These are phyloP conservation scores for Pyropia haitanensis DNA, from an alignment of 23 red algal species.

Conservation along the genomic window DNA sequence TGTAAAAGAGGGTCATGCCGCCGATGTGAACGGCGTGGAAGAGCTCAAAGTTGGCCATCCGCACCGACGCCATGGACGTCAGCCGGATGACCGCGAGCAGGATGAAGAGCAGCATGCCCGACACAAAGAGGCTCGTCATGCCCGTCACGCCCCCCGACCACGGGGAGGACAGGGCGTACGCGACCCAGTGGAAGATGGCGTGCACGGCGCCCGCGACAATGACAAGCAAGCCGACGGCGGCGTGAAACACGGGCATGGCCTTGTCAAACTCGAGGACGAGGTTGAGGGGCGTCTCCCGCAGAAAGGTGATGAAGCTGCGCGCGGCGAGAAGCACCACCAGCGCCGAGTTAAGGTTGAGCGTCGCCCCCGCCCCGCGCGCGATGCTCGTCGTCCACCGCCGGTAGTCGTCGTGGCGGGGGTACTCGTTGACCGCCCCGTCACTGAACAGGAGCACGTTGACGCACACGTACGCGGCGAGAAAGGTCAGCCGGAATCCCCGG, in stretches of 20 bases:
- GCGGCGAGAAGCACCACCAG: conserved; percentile 45
- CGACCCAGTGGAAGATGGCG: conserved; percentile 13
- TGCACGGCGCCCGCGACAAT: conserved; percentile 29
- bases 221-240: conserved; percentile 34
- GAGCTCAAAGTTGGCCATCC: conserved; percentile 42
- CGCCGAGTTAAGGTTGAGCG: conserved; percentile 50
- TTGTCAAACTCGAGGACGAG: conserved; percentile 49
- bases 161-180: conserved; percentile 2
- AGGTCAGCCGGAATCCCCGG: conserved; percentile 38
- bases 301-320: conserved; percentile 11
- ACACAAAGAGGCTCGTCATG: conserved; percentile 33
- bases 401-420: conserved; percentile 19
- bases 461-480: conserved; percentile 32
- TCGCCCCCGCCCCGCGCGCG: conserved; percentile 45
- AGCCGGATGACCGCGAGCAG: conserved; percentile 25
- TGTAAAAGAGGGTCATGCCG: conserved; percentile 26
- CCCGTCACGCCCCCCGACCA: conserved; percentile 35
- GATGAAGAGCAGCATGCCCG: conserved; percentile 38
- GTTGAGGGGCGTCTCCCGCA: conserved; percentile 39
- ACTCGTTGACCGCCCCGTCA: conserved; percentile 24
- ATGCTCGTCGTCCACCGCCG: conserved; percentile 36
- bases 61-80: conserved; percentile 18
- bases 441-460: conserved; percentile 49
- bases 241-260: conserved; percentile 53
- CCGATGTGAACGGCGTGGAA: conserved; percentile 62